Base-by-base conservation (phyloP, 495 filamentous ascomycete species). In the Annulohypoxylon stygium region DNA sequence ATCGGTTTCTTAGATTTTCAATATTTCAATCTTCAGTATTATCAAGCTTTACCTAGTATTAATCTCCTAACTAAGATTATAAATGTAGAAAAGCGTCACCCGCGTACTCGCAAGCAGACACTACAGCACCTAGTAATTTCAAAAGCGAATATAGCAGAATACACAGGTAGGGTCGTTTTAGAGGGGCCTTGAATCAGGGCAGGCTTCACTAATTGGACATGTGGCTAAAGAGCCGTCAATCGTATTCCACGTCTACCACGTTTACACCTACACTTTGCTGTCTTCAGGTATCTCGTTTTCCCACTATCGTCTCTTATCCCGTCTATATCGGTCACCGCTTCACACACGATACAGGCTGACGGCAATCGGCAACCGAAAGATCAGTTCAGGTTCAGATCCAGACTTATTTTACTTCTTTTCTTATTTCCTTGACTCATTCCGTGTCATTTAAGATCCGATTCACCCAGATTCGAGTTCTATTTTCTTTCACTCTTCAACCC, bases 291-390 rank as follows among this genome's bases (percentile, higher is more conserved):
- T 58, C 26, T 64, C 39, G 7, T n/a, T 57, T 43, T 9, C 4
- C 18, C 45, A 34, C 37, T 45, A 10, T 61, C 20, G 14, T 60
- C n/a, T 9, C 37, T 65, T 58, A 14, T 47, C 36, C 23, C 36
- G 11, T 65, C 18, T 18, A 14, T 60, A 25, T 57, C 60, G 30
- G 61, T 47, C 66, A 63, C 48, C 50, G 26, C 37, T 58, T 67
- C 39, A 16, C 41, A 58, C 41, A 64, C 34, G 50, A 67, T 39
- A 63, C 57, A n/a, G 55, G 36, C 64, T 60, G 62, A 43, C 71
- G 71, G 63, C 43, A 64, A 43, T 50, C 71, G 71, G 71, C 45
- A 74, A 65, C 71, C 71, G 71, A 43, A 30, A 53, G 26, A 59
- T 36, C 34, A 50, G 30, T 55, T 59, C 10, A 2, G 58, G 9